Evolutionary conservation across 495 filamentous ascomycete species (phyloP), one percentile per base, ranked within the genome.

Genomic region (Chaetomidium leptoderma): DNA sequence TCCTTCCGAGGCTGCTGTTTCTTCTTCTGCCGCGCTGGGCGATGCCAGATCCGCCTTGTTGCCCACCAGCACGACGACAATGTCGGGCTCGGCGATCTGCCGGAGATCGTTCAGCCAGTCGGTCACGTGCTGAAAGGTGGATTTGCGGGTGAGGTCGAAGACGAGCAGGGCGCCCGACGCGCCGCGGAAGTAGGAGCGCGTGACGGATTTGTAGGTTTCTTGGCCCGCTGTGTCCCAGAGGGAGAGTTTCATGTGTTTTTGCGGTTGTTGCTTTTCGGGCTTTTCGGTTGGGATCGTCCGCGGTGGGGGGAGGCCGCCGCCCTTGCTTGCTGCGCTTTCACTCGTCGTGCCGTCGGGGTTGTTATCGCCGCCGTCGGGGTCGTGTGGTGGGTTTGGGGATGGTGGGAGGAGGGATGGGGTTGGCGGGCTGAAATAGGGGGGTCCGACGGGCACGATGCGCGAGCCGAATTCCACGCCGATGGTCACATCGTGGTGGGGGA

Each of bases 381-480:
- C 32, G 47, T 39, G 26, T 59, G 27, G 43, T 64, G 27, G 48
- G 61, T 8, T 58, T 57, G 36, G 70, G 59, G 50, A 72, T 71
- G 45, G 72, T 65, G 68, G 72, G 55, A 63, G 29, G 72, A 70
- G 32, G 77, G n/a, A n/a, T 66, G 30, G 44, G 26, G 53, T 32
- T 13, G 19, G 21, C 13, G 26, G 52, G 57, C 63, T 72, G 54
- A 74, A 80, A 42, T 82, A 75, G 33, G 92, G 92, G 30, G 90
- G 89, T 0, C 92, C 91, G 53, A 96, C 91, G 55, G 92, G 87
- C 30, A 98, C 91, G 63, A 97, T 91, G 55, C 92, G 85, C 30
- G 88, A 92, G 55, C 92, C 93, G 74, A 98, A 97, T 70, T 98
- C 93, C 24, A 98, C 93, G 55, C 93, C 93, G 64, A 98, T 97